A percentile compares a stretch with the other conserved stretches of the same genome.
These are phyloP conservation scores for Boletus reticulatus DNA, from an alignment of 768 basidiomycete species.

Conservation along the genomic window DNA sequence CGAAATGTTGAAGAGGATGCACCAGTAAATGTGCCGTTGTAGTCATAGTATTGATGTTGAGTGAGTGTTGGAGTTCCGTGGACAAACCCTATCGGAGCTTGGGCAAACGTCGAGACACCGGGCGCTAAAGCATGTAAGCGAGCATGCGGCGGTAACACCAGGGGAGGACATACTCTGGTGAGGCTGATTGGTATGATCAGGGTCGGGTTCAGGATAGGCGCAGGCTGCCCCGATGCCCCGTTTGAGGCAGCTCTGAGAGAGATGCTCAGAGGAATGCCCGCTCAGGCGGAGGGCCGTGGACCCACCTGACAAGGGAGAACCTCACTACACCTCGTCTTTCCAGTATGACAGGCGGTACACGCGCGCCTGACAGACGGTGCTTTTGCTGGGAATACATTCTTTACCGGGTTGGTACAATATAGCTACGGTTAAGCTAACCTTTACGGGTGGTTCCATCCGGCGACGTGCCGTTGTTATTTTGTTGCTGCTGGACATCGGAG, in stretches of 20 bases:
- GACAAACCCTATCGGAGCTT: slow-evolving; percentile 39
- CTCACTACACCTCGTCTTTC: slow-evolving; percentile 83
- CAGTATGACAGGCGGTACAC: slow-evolving; percentile 77
- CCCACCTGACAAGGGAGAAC: slow-evolving; percentile 76
- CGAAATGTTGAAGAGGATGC: slow-evolving; percentile 77
- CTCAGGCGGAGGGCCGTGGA: slow-evolving; percentile 2
- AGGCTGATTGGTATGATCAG: slow-evolving; percentile 40
- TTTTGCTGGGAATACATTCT: slow-evolving; percentile 50
- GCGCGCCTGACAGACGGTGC: slow-evolving; percentile 80
- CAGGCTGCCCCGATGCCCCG: slow-evolving; percentile 69
- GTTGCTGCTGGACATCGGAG: slow-evolving; percentile 37
- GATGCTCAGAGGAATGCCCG: slow-evolving; percentile 6
- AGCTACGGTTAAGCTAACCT: slow-evolving; percentile 44
- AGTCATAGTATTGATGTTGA: slow-evolving; percentile 73
- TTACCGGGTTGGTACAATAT: slow-evolving; percentile 8
- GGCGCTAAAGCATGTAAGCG: slow-evolving; percentile 25
- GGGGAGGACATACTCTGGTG: slow-evolving; percentile 25
- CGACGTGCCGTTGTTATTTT: slow-evolving; percentile 28
- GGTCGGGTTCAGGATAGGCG: slow-evolving; percentile 77
- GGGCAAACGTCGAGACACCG: slow-evolving; percentile 37
- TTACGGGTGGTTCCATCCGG: slow-evolving; percentile 46
- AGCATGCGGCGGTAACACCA: neutral
- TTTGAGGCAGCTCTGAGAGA: slow-evolving; percentile 71
- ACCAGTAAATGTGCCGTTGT: slow-evolving; percentile 63
- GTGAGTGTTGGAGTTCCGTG: slow-evolving; percentile 45